Evolutionary conservation across 2,329 filamentous ascomycete species (phyloP).

Genomic region (Domatiomyces catenatus): DNA sequence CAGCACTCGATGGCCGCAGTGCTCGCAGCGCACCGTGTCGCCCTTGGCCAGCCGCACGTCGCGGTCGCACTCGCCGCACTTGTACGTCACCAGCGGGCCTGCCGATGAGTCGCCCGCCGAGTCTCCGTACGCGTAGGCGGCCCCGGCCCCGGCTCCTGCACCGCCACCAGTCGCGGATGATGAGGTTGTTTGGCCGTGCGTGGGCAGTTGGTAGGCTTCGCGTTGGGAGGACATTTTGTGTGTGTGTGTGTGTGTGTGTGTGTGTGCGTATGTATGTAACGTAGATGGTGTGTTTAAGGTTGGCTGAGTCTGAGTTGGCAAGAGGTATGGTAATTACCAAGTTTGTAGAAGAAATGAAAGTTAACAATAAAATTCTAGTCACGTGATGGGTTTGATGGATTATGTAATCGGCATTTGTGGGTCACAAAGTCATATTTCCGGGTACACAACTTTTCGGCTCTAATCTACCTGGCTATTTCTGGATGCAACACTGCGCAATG

Average conservation of each 20-base stretch:
- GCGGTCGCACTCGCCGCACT: slow-evolving; percentile 72
- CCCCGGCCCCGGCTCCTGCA: too few species aligned
- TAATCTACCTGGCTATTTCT: neutral
- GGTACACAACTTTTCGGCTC: neutral
- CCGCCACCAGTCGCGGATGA: neutral
- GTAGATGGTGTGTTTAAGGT: too few species aligned
- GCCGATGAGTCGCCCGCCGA: neutral
- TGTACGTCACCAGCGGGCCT: slow-evolving; percentile 49
- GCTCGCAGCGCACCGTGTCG: slow-evolving; percentile 73
- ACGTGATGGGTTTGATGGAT: too few species aligned
- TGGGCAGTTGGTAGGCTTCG: slow-evolving; percentile 62
- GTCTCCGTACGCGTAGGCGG: neutral
- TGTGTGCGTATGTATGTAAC: too few species aligned
- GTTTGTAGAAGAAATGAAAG: too few species aligned
- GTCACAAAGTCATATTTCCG: too few species aligned
- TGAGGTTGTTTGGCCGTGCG: neutral
- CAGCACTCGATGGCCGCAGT: slow-evolving; percentile 85
- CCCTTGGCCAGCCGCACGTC: slow-evolving; percentile 61
- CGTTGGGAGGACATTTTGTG: slow-evolving; percentile 25
- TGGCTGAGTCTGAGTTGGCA: neutral
- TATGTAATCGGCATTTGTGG: too few species aligned
- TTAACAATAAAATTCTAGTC: too few species aligned
- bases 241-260: too few species aligned
- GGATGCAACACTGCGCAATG: neutral
- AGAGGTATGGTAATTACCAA: too few species aligned